Evolutionary conservation across 768 basidiomycete genomes (phyloP).

Genomic region (Boletus rufocinnamomeus): DNA sequence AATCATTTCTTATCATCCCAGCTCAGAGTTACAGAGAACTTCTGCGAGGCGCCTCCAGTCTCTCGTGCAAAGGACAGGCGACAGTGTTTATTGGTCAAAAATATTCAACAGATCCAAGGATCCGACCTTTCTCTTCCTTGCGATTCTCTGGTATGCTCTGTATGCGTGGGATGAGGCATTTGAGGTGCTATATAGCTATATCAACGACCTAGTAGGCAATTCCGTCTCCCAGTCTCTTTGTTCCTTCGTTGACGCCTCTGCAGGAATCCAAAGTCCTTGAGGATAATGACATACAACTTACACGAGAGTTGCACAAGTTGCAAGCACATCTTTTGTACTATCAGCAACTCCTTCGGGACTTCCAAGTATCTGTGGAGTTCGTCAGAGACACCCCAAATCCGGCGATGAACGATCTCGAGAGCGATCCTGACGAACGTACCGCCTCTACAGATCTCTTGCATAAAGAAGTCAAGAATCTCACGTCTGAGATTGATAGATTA

Average conservation of each 20-base stretch:
- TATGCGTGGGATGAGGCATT: constrained; percentile 66
- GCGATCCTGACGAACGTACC: constrained; percentile 3
- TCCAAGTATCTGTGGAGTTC: constrained; percentile 51
- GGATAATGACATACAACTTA: constrained; percentile 44
- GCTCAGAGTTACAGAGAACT: constrained; percentile 22
- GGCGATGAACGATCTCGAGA: constrained; percentile 37
- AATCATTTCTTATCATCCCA: constrained; percentile 37
- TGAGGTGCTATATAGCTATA: constrained; percentile 51
- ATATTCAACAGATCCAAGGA: constrained; percentile 39
- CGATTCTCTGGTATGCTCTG: constrained; percentile 57
- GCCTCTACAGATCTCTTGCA: constrained; percentile 41
- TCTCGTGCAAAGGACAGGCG: constrained; percentile 33
- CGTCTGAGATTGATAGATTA: constrained; percentile 51
- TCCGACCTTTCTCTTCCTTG: constrained; percentile 56
- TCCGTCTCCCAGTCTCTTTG: background rate
- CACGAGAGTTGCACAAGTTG: constrained; percentile 56
- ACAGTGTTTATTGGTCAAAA: constrained; percentile 39
- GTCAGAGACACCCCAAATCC: constrained; percentile 51
- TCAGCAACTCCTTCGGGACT: constrained; percentile 53
- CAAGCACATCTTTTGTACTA: constrained; percentile 63
- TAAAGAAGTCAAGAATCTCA: constrained; percentile 50
- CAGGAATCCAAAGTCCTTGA: constrained; percentile 51
- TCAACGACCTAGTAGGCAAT: constrained; percentile 47
- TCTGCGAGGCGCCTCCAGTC: constrained; percentile 33
- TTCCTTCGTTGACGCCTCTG: background rate